Conservation (phyloP, 2,329 filamentous ascomycete species). For the Cladosporium halotolerans region DNA sequence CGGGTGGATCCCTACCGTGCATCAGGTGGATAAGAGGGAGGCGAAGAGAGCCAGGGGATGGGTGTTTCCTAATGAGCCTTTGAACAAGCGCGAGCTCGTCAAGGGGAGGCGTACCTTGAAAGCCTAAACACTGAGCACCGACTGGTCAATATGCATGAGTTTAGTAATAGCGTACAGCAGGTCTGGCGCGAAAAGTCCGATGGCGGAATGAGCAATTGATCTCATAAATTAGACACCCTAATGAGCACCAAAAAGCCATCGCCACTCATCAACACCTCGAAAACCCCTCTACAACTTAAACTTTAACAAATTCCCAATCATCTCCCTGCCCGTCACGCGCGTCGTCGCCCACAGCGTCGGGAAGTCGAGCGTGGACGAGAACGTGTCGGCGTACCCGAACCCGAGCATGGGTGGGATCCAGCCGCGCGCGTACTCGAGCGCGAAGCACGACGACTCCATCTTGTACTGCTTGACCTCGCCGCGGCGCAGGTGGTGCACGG, state of each 20-base stretch:
- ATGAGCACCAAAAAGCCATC: background rate
- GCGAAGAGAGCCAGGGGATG: constrained; percentile 68
- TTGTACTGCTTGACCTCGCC: constrained; percentile 76
- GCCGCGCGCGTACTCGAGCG: constrained; percentile 75
- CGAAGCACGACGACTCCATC: constrained; percentile 71
- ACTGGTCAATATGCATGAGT: background rate
- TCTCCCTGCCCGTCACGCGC: constrained; percentile 66
- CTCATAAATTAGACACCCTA: background rate
- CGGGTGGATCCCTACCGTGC: constrained; percentile 68
- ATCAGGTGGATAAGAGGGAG: constrained; percentile 67
- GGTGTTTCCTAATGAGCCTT: constrained; percentile 67
- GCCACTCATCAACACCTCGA: background rate
- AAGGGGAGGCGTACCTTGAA: constrained; percentile 38
- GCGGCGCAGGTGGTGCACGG: constrained; percentile 64
- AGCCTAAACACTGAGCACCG: background rate
- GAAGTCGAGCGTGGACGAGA: constrained; percentile 76
- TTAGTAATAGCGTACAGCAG: constrained; percentile 16
- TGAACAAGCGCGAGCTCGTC: constrained; percentile 66
- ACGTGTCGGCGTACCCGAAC: constrained; percentile 78
- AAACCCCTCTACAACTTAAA: constrained; percentile 56
- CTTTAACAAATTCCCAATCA: constrained; percentile 63
- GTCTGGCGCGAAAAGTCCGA: background rate
- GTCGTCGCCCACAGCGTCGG: constrained; percentile 78
- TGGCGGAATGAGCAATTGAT: constrained; percentile 2
- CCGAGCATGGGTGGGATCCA: constrained; percentile 93